A percentile compares a stretch with the other conserved stretches of the same genome.
Conservation (phyloP, 768 basidiomycete species). For the Lepiota brunneoincarnata region DNA sequence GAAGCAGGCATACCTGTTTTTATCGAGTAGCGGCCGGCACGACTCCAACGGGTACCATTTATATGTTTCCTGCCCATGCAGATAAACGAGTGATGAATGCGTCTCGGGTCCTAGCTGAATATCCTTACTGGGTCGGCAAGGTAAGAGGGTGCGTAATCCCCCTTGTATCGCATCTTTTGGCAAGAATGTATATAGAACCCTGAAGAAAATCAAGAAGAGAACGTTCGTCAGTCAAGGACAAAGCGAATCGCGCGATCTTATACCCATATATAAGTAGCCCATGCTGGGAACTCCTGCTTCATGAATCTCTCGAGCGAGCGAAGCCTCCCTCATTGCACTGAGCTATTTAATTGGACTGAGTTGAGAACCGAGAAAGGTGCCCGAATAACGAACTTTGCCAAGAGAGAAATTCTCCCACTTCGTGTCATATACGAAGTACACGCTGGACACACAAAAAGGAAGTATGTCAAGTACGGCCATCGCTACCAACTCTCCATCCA, state of each 20-base stretch:
- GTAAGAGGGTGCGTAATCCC: constrained; percentile 86
- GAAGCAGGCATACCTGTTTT: constrained; percentile 67
- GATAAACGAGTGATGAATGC: not conserved
- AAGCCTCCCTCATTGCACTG: constrained; percentile 79
- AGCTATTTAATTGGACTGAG: constrained; percentile 42
- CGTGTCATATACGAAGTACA: constrained; percentile 87
- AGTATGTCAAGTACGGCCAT: constrained; percentile 90
- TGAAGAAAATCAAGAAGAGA: constrained; percentile 27
- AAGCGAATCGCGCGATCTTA: constrained; percentile 14
- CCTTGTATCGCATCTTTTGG: constrained; percentile 95
- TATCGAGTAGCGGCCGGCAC: constrained; percentile 62
- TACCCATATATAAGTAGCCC: constrained; percentile 86
- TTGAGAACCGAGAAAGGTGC: not conserved
- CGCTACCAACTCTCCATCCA: constrained; percentile 82
- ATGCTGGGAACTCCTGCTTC: constrained; percentile 63
- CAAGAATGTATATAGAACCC: constrained; percentile 94
- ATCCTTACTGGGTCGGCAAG: constrained; percentile 76
- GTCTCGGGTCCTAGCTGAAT: not conserved
- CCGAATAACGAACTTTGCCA: constrained; percentile 58
- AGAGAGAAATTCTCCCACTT: constrained; percentile 67
- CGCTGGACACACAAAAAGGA: constrained; percentile 76
- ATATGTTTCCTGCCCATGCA: constrained; percentile 62
- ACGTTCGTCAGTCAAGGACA: not conserved
- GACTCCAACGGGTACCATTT: constrained; percentile 68
- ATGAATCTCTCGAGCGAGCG: constrained; percentile 73